A percentile compares a stretch with the other conserved stretches of the same genome.
Conservation (phyloP, 805 yeast genomes). For the Yamadazyma tumulicola region DNA sequence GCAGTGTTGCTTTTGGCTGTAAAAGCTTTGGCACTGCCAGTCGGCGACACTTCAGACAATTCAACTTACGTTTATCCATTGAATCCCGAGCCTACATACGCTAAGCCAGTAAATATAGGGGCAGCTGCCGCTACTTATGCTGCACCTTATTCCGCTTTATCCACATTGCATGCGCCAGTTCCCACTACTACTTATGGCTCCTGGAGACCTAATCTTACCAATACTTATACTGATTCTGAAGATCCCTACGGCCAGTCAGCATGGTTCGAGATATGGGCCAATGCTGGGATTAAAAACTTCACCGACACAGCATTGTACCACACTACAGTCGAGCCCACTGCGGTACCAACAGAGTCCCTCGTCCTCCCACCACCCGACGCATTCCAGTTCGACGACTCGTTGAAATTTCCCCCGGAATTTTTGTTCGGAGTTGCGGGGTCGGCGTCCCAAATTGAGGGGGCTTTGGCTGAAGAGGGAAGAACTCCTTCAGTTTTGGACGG, state of each 20-base stretch:
- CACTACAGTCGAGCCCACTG: slow-evolving; percentile 16
- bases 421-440: slow-evolving; percentile 30
- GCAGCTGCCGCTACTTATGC: slow-evolving; percentile 4
- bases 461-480: slow-evolving; percentile 29
- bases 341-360: slow-evolving; percentile 13
- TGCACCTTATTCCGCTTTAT: slow-evolving; percentile 6
- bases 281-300: slow-evolving; percentile 11
- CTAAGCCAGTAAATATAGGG: slow-evolving; percentile 1
- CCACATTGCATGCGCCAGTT: slow-evolving; percentile 5
- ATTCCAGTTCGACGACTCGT: slow-evolving; percentile 11
- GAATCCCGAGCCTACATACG: slow-evolving; percentile 6
- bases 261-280: slow-evolving; percentile 17
- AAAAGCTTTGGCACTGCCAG: slow-evolving; percentile 4
- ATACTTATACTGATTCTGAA: slow-evolving; percentile 14
- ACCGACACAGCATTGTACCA: slow-evolving; percentile 14
- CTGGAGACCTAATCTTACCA: slow-evolving; percentile 14
- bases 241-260: slow-evolving; percentile 20
- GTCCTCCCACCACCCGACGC: slow-evolving; percentile 16
- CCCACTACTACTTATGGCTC: slow-evolving; percentile 18
- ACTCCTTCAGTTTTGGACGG: slow-evolving; percentile 28
- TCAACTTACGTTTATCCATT: slow-evolving; percentile 3
- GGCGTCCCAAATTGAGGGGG: slow-evolving; percentile 35
- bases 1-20: too few relatives aligned
- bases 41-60: slow-evolving; percentile 1
- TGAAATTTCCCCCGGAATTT: slow-evolving; percentile 16